phyloP scores from a whole-genome alignment of 495 filamentous ascomycete genomes.

The Penicillium verhagenii region DNA sequence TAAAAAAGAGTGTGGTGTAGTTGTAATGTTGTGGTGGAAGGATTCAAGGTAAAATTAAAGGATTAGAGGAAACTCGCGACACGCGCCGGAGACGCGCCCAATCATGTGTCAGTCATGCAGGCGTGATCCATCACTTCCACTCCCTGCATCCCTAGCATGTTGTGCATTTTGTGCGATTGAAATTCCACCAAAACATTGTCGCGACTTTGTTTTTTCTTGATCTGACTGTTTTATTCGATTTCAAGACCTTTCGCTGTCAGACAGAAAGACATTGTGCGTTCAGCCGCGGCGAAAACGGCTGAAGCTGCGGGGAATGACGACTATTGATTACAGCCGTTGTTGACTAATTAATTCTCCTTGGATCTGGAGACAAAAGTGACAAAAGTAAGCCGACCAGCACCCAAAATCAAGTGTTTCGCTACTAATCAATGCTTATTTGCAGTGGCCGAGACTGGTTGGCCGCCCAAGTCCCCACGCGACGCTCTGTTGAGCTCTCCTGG shows the following conservation, averaged over 20 bases:
- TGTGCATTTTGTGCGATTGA: neutral
- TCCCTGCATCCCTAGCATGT: constrained; percentile 7
- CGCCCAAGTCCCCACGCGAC: constrained; percentile 81
- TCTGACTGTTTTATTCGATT: neutral
- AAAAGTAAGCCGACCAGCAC: constrained; percentile 2
- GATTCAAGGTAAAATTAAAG: constrained; percentile 3
- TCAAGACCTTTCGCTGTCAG: neutral
- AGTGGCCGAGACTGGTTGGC: constrained; percentile 68
- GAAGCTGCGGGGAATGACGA: constrained; percentile 21
- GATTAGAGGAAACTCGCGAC: constrained; percentile 23
- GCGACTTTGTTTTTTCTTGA: neutral
- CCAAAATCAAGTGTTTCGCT: neutral
- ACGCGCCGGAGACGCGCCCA: constrained; percentile 35
- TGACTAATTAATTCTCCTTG: constrained; percentile 1
- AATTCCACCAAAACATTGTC: neutral
- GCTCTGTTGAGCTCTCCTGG: constrained; percentile 78
- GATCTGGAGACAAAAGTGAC: neutral
- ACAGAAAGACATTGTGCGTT: constrained; percentile 3
- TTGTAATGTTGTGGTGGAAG: neutral
- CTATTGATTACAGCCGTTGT: constrained; percentile 7
- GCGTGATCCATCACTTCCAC: constrained; percentile 23
- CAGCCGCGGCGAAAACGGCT: constrained; percentile 17
- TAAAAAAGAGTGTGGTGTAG: constrained; percentile 1
- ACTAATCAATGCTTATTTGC: neutral
- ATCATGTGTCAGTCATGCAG: constrained; percentile 26